Base-by-base conservation (phyloP, 768 basidiomycete species). In the Lepiota brunneoincarnata region DNA sequence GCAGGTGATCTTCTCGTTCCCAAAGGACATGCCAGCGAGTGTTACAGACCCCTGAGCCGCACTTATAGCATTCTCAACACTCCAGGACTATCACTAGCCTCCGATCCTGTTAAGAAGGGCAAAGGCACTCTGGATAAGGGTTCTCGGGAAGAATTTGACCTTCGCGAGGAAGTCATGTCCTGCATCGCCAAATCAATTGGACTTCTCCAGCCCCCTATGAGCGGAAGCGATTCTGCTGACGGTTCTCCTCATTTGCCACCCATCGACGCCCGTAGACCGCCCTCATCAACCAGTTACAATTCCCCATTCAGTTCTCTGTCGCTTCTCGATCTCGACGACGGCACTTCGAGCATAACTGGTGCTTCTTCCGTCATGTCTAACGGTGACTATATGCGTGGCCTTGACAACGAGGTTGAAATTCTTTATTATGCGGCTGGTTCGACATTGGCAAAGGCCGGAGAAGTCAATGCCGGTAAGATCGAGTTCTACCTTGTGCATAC, bases 161-260 rank as follows among this genome's bases (percentile, higher is more conserved):
- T 98, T n/a, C 83, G 92, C 34, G 92, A 94, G 60, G 94, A 92
- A 60, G 95, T 99, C 28, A 94, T 98, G 93, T 89, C 90, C 0
- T 96, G 93, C 67, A 95, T 99, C 56, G 94, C 96, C 1, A 95
- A 96, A 67, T 96, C 93, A 2, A 98, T 99, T 54, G 97, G 97
- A 3, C 77, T 99, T 11, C 73, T 92, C 20, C 95, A 97, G 59
- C 91, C 94, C 3, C 86, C 93, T 2, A 69, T 90, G 17, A 89
- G 86, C 51, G 84, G 80, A 38, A 75, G 72, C 42, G 84, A 83
- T 35, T 89, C 87, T 2, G 69, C 79, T 2, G 85, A 87, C 58
- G 78, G 80, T 2, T 89, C 88, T 0, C 89, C 90, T 38, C 76
- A 77, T 7, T 73, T 86, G 44, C 74, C 74, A 1, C 79, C 87